A percentile compares a stretch with the other conserved stretches of the same genome.
phyloP scores from a whole-genome alignment of 345 rosid species.

The Boechera divaricarpa region DNA sequence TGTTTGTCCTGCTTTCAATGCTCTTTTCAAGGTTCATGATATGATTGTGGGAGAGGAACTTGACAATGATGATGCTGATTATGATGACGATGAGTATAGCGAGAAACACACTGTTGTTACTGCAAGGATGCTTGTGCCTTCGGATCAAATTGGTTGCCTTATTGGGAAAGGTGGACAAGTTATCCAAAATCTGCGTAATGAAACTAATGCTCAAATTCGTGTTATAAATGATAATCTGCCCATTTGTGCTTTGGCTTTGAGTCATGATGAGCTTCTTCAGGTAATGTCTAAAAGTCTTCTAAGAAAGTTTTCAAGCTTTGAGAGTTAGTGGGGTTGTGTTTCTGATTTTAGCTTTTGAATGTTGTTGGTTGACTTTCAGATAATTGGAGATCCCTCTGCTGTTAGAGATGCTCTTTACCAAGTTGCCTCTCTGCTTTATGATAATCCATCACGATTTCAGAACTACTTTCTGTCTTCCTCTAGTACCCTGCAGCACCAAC shows the following conservation, averaged over 20 bases:
- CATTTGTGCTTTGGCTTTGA: constrained; percentile 58
- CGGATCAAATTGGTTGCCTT: constrained; percentile 78
- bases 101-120: constrained; percentile 52
- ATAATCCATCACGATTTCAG: constrained; percentile 72
- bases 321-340: neutral
- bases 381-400: constrained; percentile 55
- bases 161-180: constrained; percentile 78
- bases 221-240: constrained; percentile 62
- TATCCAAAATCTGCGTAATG: constrained; percentile 59
- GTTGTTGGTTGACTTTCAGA: constrained; percentile 47
- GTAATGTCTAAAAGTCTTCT: constrained; percentile 42
- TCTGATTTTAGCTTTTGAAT: constrained; percentile 14
- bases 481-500: constrained; percentile 46
- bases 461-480: constrained; percentile 58
- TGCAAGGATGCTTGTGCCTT: constrained; percentile 64
- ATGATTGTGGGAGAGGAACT: constrained; percentile 55
- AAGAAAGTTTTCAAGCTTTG: constrained; percentile 5
- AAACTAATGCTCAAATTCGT: constrained; percentile 67
- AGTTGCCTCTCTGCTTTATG: constrained; percentile 64
- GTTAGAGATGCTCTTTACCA: constrained; percentile 62
- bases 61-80: constrained; percentile 47
- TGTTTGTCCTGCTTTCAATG: constrained; percentile 71
- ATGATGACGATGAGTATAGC: constrained; percentile 54
- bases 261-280: constrained; percentile 72
- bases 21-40: constrained; percentile 66